Conservation (phyloP, 2,329 filamentous ascomycete species). For the Rhynchosporium agropyri region DNA sequence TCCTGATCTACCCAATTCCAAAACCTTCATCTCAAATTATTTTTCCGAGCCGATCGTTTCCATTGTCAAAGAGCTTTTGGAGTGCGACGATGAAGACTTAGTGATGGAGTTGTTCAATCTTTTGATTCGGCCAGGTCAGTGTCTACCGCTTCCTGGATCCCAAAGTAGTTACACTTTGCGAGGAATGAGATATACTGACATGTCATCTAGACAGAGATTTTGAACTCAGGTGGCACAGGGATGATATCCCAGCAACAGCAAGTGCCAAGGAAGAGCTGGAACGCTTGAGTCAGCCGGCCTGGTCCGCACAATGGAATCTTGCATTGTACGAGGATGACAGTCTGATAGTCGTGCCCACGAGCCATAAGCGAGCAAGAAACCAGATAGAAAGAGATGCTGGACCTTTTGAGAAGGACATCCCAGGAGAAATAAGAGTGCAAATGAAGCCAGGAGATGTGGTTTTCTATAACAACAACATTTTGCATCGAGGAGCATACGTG, state of each 20-base stretch:
- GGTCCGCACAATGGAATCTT: constrained; percentile 87
- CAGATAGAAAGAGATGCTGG: constrained; percentile 67
- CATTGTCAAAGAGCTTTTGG: constrained; percentile 66
- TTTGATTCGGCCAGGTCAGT: constrained; percentile 64
- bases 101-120: constrained; percentile 90
- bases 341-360: constrained; percentile 76
- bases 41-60: constrained; percentile 67
- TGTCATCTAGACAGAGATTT: constrained; percentile 58
- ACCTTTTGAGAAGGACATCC: constrained; percentile 63
- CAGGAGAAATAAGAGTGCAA: constrained; percentile 65
- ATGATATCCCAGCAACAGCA: constrained; percentile 74
- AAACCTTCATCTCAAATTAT: constrained; percentile 68
- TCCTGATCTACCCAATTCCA: constrained; percentile 64
- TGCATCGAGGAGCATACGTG: constrained; percentile 72
- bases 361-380: constrained; percentile 72
- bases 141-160: not conserved
- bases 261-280: constrained; percentile 66
- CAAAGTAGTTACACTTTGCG: not conserved
- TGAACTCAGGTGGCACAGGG: constrained; percentile 80
- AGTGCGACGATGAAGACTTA: constrained; percentile 60
- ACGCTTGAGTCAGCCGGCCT: constrained; percentile 61
- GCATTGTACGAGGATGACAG: constrained; percentile 75
- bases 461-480: constrained; percentile 90
- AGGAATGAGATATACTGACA: not conserved
- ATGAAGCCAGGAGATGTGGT: constrained; percentile 76